phyloP scores from a whole-genome alignment of 805 yeast species.

The Ogataea haglerorum region DNA sequence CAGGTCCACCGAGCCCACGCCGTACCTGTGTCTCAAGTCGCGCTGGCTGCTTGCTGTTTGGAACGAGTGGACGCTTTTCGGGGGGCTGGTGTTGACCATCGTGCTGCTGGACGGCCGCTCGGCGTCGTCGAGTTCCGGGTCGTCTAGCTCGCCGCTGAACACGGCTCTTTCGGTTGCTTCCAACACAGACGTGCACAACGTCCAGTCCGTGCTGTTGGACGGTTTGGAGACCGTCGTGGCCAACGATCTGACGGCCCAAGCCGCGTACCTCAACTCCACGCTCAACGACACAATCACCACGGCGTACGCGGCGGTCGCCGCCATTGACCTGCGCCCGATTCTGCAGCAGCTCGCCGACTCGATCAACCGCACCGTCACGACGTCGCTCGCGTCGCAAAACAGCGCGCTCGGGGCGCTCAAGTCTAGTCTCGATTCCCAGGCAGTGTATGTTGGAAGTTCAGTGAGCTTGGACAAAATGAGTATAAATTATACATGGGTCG shows the following conservation, averaged over 20 bases:
- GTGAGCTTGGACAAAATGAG: constrained; percentile 10
- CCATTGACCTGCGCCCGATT: constrained; percentile 3
- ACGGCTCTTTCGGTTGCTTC: neutral
- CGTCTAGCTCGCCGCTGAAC: neutral
- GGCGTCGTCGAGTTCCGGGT: neutral
- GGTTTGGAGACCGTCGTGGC: constrained; percentile 7
- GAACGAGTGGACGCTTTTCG: constrained; percentile 12
- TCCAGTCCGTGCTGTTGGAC: neutral
- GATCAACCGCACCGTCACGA: constrained; percentile 11
- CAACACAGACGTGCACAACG: neutral
- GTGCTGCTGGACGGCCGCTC: neutral
- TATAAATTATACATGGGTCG: constrained; percentile 19
- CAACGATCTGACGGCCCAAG: constrained; percentile 3
- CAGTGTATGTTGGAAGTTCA: constrained; percentile 15
- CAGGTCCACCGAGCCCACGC: constrained; percentile 20
- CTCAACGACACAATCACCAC: constrained; percentile 12
- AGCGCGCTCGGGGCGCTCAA: constrained; percentile 8
- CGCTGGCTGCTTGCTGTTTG: constrained; percentile 20
- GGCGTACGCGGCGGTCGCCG: constrained; percentile 1
- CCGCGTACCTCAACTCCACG: constrained; percentile 1
- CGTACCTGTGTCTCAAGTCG: constrained; percentile 26
- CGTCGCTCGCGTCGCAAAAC: constrained; percentile 11
- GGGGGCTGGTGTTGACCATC: constrained; percentile 3
- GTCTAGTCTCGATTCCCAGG: constrained; percentile 10
- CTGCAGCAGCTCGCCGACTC: constrained; percentile 4